A percentile compares a stretch with the other conserved stretches of the same genome.
These are phyloP conservation scores for Chaetomium fimeti DNA, from an alignment of 495 filamentous ascomycete genomes.

Conservation along the genomic window DNA sequence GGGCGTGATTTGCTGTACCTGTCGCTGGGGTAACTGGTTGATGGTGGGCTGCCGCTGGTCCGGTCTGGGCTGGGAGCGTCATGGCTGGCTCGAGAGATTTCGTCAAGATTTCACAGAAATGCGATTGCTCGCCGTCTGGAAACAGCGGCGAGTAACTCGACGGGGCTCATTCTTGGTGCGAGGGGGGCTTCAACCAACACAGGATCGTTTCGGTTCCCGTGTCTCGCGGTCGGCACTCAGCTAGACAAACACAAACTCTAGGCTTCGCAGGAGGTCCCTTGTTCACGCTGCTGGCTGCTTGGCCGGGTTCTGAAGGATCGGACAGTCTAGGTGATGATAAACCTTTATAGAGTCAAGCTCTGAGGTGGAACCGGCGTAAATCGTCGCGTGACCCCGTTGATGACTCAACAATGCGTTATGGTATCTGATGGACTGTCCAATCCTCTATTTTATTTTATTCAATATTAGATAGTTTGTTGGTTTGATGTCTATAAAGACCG, in stretches of 20 bases:
- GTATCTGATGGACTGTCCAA: slow-evolving; percentile 80
- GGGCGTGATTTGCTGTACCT: slow-evolving; percentile 40
- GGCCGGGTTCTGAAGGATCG: slow-evolving; percentile 30
- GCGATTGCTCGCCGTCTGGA: slow-evolving; percentile 75
- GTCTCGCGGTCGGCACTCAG: slow-evolving; percentile 26
- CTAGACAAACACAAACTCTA: slow-evolving; percentile 44
- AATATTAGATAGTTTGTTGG: slow-evolving; percentile 16
- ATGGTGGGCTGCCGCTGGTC: slow-evolving; percentile 43
- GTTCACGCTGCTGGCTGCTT: slow-evolving; percentile 32
- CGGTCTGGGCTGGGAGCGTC: slow-evolving; percentile 41
- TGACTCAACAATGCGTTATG: slow-evolving; percentile 70
- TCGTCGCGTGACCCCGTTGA: slow-evolving; percentile 49
- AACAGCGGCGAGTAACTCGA: slow-evolving; percentile 83
- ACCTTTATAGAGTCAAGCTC: slow-evolving; percentile 99
- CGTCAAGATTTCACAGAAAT: slow-evolving; percentile 95
- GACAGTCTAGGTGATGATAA: slow-evolving; percentile 86
- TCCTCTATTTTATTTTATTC: slow-evolving; percentile 16
- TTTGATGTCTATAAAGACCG: background rate
- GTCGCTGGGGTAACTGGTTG: slow-evolving; percentile 38
- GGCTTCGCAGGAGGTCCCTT: slow-evolving; percentile 47
- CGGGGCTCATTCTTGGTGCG: slow-evolving; percentile 99
- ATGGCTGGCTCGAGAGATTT: slow-evolving; percentile 58
- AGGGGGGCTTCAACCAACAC: slow-evolving; percentile 59
- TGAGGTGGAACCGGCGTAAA: slow-evolving; percentile 64
- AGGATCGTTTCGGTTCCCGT: slow-evolving; percentile 30